Evolutionary conservation across 805 yeast genomes (phyloP), one percentile per base, ranked within the genome.

Genomic region (Osmozyma mogii): DNA sequence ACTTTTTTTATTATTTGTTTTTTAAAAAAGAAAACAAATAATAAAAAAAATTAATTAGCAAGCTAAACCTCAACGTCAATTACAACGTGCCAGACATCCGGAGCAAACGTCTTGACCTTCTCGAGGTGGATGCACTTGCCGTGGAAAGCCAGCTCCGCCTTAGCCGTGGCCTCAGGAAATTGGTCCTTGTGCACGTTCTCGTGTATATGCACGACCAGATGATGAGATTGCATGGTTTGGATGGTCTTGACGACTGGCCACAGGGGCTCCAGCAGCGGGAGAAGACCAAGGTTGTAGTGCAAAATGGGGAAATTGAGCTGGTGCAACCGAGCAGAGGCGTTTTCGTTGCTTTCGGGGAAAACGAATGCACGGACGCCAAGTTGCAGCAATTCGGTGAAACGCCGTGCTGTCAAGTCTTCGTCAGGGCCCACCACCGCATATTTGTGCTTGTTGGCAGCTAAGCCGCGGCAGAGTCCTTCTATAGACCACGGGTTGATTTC

Each of bases 401-500:
- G 24, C 2, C 23, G 8, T 3, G 24, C 27, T 4, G 29, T 16
- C 3, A 35, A 15, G 9, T 18, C 25, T 5, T 22, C 49, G 9
- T 13, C 21, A 5, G 19, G 18, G 1, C 17, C 10, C 12, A 43
- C 22, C 8, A 38, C 15, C 22, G 19, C 20, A 19, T 26, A 35
- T 17, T 22, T 21, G 46, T 67, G 60, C 7, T 55, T 52, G 38
- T 76, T 80, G 3, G 41, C 48, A 3, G 32, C 22, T 4, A 78
- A 65, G 1, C 87, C 87, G 24, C 74, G 58, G 2, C 54, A 43
- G 22, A 84, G 58, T 0, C 94, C 95, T 40, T 77, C 75, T 4
- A 80, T 67, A 25, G 89, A 80, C 92, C 92, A 84, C 3, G 84
- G 82, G 43, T 85, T 84, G 25, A 84, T 52, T 37, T 84, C 95